Conservation (phyloP, 2,329 filamentous ascomycete species). For the Talaromyces sp. region DNA sequence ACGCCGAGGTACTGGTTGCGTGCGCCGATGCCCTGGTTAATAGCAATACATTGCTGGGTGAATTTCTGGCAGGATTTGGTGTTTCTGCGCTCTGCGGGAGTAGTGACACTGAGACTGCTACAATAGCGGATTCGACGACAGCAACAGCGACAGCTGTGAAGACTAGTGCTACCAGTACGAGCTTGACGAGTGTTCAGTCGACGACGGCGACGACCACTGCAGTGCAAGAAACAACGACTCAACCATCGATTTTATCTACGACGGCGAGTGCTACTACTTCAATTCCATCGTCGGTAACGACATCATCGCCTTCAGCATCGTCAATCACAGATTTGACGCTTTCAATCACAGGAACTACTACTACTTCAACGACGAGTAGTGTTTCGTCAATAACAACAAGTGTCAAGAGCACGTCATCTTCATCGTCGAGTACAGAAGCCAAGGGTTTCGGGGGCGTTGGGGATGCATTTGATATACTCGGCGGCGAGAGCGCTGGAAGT, state of each 20-base stretch:
- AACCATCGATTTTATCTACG: neutral
- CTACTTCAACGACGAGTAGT: neutral
- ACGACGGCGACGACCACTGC: neutral
- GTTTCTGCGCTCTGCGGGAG: constrained; percentile 15
- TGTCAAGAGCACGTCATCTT: neutral
- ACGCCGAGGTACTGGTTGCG: constrained; percentile 10
- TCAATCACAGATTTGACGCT: constrained; percentile 8
- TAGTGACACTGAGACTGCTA: neutral
- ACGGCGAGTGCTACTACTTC: neutral
- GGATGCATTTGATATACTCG: constrained; percentile 19
- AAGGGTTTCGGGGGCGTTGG: constrained; percentile 19
- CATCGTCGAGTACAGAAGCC: constrained; percentile 1
- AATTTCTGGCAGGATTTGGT: constrained; percentile 16
- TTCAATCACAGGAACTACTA: neutral
- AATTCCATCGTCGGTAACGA: neutral
- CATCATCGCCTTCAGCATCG: constrained; percentile 9
- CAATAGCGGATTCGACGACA: neutral
- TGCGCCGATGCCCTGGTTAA: constrained; percentile 12
- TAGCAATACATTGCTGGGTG: constrained; percentile 15
- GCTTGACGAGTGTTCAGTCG: neutral
- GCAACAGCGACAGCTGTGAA: neutral
- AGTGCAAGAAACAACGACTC: neutral
- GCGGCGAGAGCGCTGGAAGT: constrained; percentile 7
- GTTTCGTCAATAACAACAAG: neutral
- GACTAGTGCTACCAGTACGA: neutral